Percentiles rank a stretch among this genome's conserved stretches.
Conservation (phyloP, 202 grass and related monocot species). For the Hordeum pubiflorum region DNA sequence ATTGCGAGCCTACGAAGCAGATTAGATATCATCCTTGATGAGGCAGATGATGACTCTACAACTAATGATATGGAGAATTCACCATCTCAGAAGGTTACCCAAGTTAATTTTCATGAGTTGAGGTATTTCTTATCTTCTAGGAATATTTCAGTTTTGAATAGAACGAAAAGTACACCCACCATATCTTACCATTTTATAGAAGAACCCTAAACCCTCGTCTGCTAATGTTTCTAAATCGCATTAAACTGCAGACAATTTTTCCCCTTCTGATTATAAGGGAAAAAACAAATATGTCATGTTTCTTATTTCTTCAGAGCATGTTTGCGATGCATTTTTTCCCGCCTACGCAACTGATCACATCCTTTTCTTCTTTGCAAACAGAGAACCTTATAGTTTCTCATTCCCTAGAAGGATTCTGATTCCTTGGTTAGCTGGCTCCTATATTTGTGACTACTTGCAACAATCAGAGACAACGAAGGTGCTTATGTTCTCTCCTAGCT, state of each 20-base stretch:
- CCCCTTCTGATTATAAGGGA: not conserved
- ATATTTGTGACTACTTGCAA: conserved; percentile 81
- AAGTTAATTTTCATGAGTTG: conserved; percentile 58
- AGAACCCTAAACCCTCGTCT: not conserved
- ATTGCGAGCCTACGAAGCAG: conserved; percentile 64
- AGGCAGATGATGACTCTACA: conserved; percentile 45
- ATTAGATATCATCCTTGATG: conserved; percentile 72
- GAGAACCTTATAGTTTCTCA: conserved; percentile 46
- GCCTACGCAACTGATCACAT: conserved; percentile 4
- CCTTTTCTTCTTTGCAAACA: conserved; percentile 32
- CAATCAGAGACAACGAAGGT: conserved; percentile 65
- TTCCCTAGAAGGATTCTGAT: conserved; percentile 85
- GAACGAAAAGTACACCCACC: not conserved
- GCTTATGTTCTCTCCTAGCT: not conserved
- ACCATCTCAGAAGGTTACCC: conserved; percentile 42
- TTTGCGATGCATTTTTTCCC: not conserved
- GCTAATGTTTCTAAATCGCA: not conserved
- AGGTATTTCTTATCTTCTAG: conserved; percentile 36
- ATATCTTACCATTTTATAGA: not conserved
- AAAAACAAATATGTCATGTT: not conserved
- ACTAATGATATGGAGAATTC: conserved; percentile 20
- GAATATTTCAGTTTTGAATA: conserved; percentile 5
- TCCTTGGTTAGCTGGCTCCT: conserved; percentile 50
- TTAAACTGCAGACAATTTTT: not conserved
- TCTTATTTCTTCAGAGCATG: not conserved